Conservation (phyloP, 495 filamentous ascomycete species). For the Penicillium simplicissimum region DNA sequence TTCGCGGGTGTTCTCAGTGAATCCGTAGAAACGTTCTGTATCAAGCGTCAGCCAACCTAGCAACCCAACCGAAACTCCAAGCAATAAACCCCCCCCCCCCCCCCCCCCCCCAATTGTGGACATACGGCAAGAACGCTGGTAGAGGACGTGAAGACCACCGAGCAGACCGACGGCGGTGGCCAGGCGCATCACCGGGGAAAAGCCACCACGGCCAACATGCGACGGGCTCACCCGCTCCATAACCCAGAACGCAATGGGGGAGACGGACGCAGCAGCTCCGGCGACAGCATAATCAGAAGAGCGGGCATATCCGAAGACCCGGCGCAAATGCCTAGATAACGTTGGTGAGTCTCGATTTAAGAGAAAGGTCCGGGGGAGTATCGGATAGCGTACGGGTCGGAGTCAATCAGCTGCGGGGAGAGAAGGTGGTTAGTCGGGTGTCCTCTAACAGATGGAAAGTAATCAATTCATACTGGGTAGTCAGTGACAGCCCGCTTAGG, state of each 20-base stretch:
- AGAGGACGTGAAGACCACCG: conserved; percentile 78
- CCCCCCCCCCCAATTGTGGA: background rate
- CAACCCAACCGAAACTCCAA: background rate
- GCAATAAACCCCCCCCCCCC: no score
- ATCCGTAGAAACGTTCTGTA: conserved; percentile 82
- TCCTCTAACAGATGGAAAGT: background rate
- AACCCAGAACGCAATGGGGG: conserved; percentile 69
- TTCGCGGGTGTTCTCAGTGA: conserved; percentile 86
- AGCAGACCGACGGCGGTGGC: conserved; percentile 65
- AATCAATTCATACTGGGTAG: conserved; percentile 66
- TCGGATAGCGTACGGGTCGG: conserved; percentile 77
- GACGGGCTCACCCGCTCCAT: conserved; percentile 86
- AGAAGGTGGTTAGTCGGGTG: conserved; percentile 29
- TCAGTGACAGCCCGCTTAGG: conserved; percentile 73
- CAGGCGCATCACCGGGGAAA: conserved; percentile 80
- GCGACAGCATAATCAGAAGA: conserved; percentile 77
- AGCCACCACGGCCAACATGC: conserved; percentile 73
- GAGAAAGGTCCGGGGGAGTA: conserved; percentile 2
- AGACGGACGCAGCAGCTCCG: conserved; percentile 60
- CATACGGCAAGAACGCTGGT: conserved; percentile 69
- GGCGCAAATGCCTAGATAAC: conserved; percentile 75
- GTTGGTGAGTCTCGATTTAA: conserved; percentile 27
- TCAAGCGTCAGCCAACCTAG: conserved; percentile 24
- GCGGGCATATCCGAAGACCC: conserved; percentile 85
- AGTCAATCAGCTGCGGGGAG: conserved; percentile 81